Evolutionary conservation across 768 basidiomycete genomes (phyloP).

Genomic region (Termitomyces sp.): DNA sequence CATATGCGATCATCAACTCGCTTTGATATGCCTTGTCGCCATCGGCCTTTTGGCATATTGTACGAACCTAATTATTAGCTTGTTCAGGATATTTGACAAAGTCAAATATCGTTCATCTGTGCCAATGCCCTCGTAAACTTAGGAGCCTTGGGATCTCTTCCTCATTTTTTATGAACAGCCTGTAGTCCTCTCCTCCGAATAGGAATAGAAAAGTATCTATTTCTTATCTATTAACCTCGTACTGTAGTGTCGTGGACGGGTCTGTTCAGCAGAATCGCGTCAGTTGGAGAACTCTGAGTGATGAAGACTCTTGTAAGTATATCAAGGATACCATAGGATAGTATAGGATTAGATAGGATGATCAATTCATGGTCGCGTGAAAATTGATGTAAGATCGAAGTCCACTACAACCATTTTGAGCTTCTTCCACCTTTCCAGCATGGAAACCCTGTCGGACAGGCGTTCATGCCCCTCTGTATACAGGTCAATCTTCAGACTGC

Average conservation of each 20-base stretch:
- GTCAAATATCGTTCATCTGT: conserved; percentile 64
- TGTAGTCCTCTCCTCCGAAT: neutral
- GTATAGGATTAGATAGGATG: neutral
- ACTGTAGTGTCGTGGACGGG: neutral
- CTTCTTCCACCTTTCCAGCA: neutral
- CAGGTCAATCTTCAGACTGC: conserved; percentile 1
- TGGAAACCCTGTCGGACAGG: neutral
- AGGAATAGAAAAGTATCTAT: neutral
- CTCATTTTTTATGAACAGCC: neutral
- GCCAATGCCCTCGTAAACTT: conserved; percentile 10
- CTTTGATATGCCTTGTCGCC: conserved; percentile 73
- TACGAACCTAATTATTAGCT: conserved; percentile 76
- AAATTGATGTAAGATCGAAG: neutral
- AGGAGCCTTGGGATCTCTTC: neutral
- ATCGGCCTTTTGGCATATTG: conserved; percentile 78
- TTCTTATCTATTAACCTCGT: neutral
- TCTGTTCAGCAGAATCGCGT: neutral
- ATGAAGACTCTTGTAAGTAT: neutral
- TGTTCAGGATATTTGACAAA: conserved; percentile 86
- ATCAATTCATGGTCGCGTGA: neutral
- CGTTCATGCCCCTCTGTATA: neutral
- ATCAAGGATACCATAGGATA: neutral
- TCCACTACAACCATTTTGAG: neutral
- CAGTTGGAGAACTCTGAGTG: neutral
- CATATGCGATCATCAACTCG: conserved; percentile 73